A percentile compares a stretch with the other conserved stretches of the same genome.
phyloP scores from a whole-genome alignment of 495 filamentous ascomycete species.

The Aspergillus bridgeri region DNA sequence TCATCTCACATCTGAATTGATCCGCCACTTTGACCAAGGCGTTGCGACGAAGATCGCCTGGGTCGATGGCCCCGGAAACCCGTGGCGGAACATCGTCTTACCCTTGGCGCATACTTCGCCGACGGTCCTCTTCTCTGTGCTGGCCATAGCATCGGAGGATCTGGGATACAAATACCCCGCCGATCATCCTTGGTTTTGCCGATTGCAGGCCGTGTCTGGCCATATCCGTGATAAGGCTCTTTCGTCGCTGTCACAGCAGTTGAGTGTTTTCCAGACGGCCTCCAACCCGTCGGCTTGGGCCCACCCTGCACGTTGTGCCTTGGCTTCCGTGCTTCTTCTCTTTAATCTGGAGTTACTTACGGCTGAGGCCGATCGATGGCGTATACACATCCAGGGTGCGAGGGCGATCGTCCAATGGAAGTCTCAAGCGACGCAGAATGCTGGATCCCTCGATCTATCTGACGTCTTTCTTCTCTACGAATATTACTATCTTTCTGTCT shows the following conservation, averaged over 20 bases:
- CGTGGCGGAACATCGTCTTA: constrained; percentile 25
- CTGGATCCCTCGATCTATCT: constrained; percentile 1
- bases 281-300: neutral
- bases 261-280: neutral
- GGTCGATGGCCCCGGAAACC: constrained; percentile 24
- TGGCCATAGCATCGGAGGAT: constrained; percentile 25
- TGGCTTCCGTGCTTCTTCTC: constrained; percentile 19
- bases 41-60: constrained; percentile 23
- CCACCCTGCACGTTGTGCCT: constrained; percentile 7
- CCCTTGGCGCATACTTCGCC: constrained; percentile 22
- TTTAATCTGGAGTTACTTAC: constrained; percentile 22
- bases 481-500: constrained; percentile 22
- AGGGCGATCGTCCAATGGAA: constrained; percentile 19
- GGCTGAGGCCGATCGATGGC: constrained; percentile 18
- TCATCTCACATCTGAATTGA: constrained; percentile 6
- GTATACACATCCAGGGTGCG: constrained; percentile 22
- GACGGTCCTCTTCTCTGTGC: constrained; percentile 25
- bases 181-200: neutral
- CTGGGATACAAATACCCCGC: constrained; percentile 17
- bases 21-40: constrained; percentile 22
- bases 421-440: constrained; percentile 5
- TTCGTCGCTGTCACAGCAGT: neutral
- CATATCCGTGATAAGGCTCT: neutral
- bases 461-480: constrained; percentile 25
- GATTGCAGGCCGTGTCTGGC: neutral